A percentile compares a stretch with the other conserved stretches of the same genome.
These are phyloP conservation scores for Straminergon stramineum DNA, from an alignment of 225 moss, liverwort and hornwort species.

Conservation along the genomic window DNA sequence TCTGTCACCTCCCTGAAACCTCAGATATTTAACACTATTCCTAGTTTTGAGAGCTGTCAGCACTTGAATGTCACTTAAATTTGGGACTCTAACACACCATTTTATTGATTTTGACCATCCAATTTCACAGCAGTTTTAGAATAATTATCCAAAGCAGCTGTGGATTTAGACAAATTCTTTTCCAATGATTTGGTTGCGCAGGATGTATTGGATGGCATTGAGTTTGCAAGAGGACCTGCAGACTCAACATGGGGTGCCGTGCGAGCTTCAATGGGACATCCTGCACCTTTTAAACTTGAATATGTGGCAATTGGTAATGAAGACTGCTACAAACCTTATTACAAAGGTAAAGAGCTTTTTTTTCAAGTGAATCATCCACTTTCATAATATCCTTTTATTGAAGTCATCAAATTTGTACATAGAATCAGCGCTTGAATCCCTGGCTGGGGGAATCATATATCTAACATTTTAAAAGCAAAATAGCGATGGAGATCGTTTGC, in stretches of 20 bases:
- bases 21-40: neutral
- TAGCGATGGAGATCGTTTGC: neutral
- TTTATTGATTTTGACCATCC: neutral
- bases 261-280: slow-evolving; percentile 85
- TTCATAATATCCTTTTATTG: neutral
- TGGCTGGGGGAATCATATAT: neutral
- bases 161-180: neutral
- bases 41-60: neutral
- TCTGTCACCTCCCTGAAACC: neutral
- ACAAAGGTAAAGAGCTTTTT: slow-evolving; percentile 29
- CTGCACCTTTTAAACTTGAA: slow-evolving; percentile 54
- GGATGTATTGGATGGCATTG: slow-evolving; percentile 82
- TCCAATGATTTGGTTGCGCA: neutral
- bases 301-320: slow-evolving; percentile 85
- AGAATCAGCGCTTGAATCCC: neutral
- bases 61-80: neutral
- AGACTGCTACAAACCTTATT: slow-evolving; percentile 76
- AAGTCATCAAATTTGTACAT: neutral
- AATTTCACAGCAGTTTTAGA: neutral
- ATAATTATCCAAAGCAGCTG: neutral
- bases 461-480: neutral
- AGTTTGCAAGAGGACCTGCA: slow-evolving; percentile 73
- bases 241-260: slow-evolving; percentile 70
- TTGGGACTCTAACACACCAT: neutral
- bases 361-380: neutral